phyloP scores from a whole-genome alignment of 1,139 yeast genomes.

The Candida tropicalis region DNA sequence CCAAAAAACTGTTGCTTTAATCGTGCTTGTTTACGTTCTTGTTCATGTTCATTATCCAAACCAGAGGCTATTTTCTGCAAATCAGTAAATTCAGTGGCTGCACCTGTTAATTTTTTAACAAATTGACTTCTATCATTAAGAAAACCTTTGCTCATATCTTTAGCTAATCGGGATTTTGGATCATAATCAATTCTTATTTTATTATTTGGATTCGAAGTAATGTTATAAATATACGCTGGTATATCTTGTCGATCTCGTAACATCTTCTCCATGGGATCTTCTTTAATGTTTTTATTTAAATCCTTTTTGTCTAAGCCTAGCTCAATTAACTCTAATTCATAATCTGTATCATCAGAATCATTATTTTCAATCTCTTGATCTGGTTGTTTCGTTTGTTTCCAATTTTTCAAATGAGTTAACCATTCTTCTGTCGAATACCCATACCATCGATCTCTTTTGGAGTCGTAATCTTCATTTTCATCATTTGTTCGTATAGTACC shows the following conservation, averaged over 20 bases:
- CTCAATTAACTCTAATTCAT: constrained; percentile 51
- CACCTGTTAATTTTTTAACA: constrained; percentile 53
- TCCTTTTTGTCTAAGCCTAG: constrained; percentile 39
- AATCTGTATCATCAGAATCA: constrained; percentile 50
- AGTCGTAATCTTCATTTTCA: constrained; percentile 57
- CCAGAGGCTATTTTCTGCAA: constrained; percentile 61
- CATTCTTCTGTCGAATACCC: constrained; percentile 69
- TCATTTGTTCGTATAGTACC: constrained; percentile 21
- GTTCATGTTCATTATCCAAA: constrained; percentile 26
- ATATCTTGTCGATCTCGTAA: constrained; percentile 55
- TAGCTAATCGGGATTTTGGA: constrained; percentile 57
- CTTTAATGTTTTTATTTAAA: constrained; percentile 30
- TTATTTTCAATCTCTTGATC: constrained; percentile 15
- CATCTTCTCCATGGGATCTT: constrained; percentile 39
- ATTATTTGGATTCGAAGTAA: constrained; percentile 15
- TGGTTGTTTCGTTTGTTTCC: constrained; percentile 41
- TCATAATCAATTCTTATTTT: constrained; percentile 40
- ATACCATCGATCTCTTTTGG: constrained; percentile 77
- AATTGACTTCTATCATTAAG: constrained; percentile 55
- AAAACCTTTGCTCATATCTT: constrained; percentile 49
- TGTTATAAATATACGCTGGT: constrained; percentile 43
- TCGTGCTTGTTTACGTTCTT: constrained; percentile 19
- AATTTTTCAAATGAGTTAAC: constrained; percentile 47
- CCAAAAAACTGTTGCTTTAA: constrained; percentile 13
- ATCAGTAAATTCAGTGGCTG: constrained; percentile 50